Evolutionary conservation across 306 rosid genomes (phyloP).

Genomic region (Lithocarpus polystachyus): DNA sequence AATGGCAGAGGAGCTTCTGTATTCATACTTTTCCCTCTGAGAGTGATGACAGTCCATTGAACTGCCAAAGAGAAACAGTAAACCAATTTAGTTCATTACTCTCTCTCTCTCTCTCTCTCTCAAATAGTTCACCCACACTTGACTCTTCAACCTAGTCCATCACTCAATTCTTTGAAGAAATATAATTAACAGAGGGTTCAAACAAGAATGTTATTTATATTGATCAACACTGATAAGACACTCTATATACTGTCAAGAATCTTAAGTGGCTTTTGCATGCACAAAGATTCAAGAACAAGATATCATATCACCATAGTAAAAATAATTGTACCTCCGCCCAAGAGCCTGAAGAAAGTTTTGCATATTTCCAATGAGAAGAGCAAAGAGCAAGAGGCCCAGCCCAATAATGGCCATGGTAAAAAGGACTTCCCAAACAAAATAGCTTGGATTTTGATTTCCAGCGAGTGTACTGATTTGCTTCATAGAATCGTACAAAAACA

Average conservation of each 20-base stretch:
- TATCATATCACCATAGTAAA: neutral
- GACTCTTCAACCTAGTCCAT: neutral
- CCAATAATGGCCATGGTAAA: constrained; percentile 76
- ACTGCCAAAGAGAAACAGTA: neutral
- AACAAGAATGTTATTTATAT: neutral
- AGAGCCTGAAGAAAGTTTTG: constrained; percentile 91
- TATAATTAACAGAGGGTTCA: neutral
- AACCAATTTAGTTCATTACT: neutral
- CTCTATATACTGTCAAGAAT: neutral
- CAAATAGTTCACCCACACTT: neutral
- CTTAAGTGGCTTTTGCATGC: neutral
- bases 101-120: neutral
- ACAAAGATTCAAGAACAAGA: neutral
- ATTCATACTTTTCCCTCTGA: neutral
- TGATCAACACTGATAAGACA: neutral
- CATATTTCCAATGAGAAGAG: constrained; percentile 83
- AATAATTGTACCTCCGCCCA: constrained; percentile 51
- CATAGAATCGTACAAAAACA: constrained; percentile 18
- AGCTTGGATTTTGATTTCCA: constrained; percentile 67
- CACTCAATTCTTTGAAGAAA: neutral
- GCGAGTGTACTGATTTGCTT: constrained; percentile 93
- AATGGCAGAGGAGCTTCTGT: neutral
- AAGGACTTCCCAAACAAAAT: constrained; percentile 68
- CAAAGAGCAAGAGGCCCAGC: constrained; percentile 82
- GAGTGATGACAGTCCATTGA: neutral